These are phyloP conservation scores for Aspergillus glaucus DNA, from an alignment of 2,329 filamentous ascomycete genomes.

Conservation along the genomic window DNA sequence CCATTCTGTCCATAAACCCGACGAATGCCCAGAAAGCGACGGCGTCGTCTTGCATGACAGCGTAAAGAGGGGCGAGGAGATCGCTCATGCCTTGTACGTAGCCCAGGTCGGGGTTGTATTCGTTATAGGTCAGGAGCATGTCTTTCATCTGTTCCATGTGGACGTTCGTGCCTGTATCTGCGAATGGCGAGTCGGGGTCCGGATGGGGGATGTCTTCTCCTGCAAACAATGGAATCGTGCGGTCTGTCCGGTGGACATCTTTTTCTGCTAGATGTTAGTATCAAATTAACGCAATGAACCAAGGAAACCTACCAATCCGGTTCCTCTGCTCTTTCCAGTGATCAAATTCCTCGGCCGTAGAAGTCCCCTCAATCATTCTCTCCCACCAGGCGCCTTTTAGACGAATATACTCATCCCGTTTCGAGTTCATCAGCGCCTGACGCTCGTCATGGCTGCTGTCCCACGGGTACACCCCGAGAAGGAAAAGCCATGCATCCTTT, in stretches of 20 bases:
- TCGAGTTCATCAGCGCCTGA: slow-evolving; percentile 71
- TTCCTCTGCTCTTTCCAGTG: slow-evolving; percentile 95
- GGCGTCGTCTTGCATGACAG: slow-evolving; percentile 94
- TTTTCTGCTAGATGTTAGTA: slow-evolving; percentile 61
- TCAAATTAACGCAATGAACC: slow-evolving; percentile 24
- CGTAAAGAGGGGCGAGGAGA: slow-evolving; percentile 89
- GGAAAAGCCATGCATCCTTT: slow-evolving; percentile 94
- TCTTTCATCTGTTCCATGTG: slow-evolving; percentile 99
- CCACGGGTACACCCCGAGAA: slow-evolving; percentile 90
- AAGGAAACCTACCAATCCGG: slow-evolving; percentile 68
- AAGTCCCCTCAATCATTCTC: slow-evolving; percentile 73
- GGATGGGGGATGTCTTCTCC: slow-evolving; percentile 96
- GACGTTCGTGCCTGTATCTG: slow-evolving; percentile 87
- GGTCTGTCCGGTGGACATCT: slow-evolving; percentile 95
- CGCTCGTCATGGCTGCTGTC: slow-evolving; percentile 81
- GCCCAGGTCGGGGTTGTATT: slow-evolving; percentile 90
- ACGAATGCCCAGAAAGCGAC: slow-evolving; percentile 96
- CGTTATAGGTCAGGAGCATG: slow-evolving; percentile 97
- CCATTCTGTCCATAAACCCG: slow-evolving; percentile 93
- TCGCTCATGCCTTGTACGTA: slow-evolving; percentile 99
- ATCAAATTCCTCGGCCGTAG: slow-evolving; percentile 74
- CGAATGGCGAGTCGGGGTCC: slow-evolving; percentile 91
- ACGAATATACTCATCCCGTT: slow-evolving; percentile 88
- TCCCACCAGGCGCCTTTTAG: slow-evolving; percentile 98
- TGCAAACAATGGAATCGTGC: slow-evolving; percentile 87